These are phyloP conservation scores for Biscutella laevigata DNA, from an alignment of 441 rosid species.

Conservation along the genomic window DNA sequence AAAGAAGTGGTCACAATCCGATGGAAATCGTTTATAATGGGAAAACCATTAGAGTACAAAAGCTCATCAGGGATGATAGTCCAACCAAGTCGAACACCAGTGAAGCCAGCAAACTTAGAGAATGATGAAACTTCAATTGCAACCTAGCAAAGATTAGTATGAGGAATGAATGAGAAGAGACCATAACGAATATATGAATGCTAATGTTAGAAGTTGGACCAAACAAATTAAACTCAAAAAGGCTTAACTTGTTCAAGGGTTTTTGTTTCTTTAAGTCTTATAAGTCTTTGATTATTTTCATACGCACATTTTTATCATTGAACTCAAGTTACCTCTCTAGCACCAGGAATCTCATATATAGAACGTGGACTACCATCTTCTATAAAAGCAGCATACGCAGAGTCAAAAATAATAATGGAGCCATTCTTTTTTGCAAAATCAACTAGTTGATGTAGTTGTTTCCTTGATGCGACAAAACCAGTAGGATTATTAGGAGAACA, in stretches of 20 bases:
- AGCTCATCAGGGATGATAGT: constrained; percentile 61
- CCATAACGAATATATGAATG: neutral
- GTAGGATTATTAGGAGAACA: constrained; percentile 80
- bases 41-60: constrained; percentile 49
- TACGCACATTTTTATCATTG: too few species aligned
- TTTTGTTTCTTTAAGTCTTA: too few species aligned
- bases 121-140: constrained; percentile 67
- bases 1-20: constrained; percentile 64
- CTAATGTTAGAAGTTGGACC: too few species aligned
- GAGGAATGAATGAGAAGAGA: neutral
- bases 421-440: constrained; percentile 54
- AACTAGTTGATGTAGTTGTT: constrained; percentile 46
- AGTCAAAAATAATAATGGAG: constrained; percentile 50
- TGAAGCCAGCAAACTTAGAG: constrained; percentile 72
- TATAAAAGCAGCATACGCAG: constrained; percentile 54
- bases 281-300: too few species aligned
- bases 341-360: constrained; percentile 66
- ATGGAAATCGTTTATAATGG: constrained; percentile 47
- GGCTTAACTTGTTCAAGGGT: too few species aligned
- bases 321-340: constrained; percentile 42
- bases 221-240: too few species aligned
- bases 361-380: constrained; percentile 53
- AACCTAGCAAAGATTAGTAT: constrained; percentile 28
- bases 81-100: constrained; percentile 76
- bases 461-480: constrained; percentile 49